These are phyloP conservation scores for Candida sphagnicola DNA, from an alignment of 805 yeast genomes.

Conservation along the genomic window DNA sequence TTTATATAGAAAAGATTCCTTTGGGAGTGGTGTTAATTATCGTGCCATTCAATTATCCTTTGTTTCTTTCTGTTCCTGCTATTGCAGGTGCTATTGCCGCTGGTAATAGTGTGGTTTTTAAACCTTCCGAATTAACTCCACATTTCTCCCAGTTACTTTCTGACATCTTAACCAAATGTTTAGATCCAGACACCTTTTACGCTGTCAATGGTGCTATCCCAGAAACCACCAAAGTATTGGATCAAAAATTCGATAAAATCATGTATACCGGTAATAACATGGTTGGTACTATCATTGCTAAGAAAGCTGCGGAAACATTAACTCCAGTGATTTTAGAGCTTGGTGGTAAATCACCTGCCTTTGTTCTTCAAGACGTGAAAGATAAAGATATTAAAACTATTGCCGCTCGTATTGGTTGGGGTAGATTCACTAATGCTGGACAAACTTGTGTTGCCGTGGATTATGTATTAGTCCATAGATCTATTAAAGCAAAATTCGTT, in stretches of 20 bases:
- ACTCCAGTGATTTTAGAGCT: slow-evolving; percentile 81
- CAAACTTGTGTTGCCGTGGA: slow-evolving; percentile 92
- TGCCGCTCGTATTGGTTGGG: slow-evolving; percentile 70
- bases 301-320: slow-evolving; percentile 77
- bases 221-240: slow-evolving; percentile 56
- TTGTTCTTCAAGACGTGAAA: slow-evolving; percentile 52
- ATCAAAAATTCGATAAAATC: slow-evolving; percentile 72
- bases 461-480: slow-evolving; percentile 65
- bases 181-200: slow-evolving; percentile 53
- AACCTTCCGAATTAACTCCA: slow-evolving; percentile 74
- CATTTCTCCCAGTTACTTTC: slow-evolving; percentile 54
- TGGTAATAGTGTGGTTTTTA: slow-evolving; percentile 76
- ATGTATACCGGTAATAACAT: slow-evolving; percentile 77
- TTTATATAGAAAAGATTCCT: slow-evolving; percentile 36
- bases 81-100: slow-evolving; percentile 78
- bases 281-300: slow-evolving; percentile 75
- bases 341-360: slow-evolving; percentile 90
- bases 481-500: slow-evolving; percentile 51
- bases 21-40: slow-evolving; percentile 71
- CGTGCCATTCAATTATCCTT: slow-evolving; percentile 80
- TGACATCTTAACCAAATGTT: slow-evolving; percentile 47
- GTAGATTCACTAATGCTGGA: slow-evolving; percentile 76
- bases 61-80: slow-evolving; percentile 59
- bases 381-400: slow-evolving; percentile 39
- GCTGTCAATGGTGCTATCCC: slow-evolving; percentile 71